Conservation (phyloP, 2,329 filamentous ascomycete genomes). For the Epichloe coenophiala region DNA sequence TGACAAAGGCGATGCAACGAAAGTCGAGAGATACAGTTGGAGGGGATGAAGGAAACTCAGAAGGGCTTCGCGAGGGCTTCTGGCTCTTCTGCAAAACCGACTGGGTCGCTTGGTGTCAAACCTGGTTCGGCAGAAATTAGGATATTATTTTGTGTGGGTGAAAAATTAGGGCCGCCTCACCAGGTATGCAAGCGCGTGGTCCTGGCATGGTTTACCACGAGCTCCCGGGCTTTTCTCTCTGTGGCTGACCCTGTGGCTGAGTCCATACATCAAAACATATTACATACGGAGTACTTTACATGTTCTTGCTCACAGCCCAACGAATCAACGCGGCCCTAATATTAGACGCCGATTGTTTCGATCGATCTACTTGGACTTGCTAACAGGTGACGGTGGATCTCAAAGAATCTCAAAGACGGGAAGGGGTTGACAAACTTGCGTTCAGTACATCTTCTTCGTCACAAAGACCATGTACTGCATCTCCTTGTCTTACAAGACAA, state of each 20-base stretch:
- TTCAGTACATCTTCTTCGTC: too few relatives aligned
- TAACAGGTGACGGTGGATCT: too few relatives aligned
- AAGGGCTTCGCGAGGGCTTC: constrained; percentile 13
- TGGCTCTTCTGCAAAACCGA: constrained; percentile 15
- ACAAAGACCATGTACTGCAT: too few relatives aligned
- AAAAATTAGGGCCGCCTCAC: constrained; percentile 32
- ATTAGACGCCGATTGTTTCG: too few relatives aligned
- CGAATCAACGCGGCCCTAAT: too few relatives aligned
- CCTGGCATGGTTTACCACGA: constrained; percentile 2
- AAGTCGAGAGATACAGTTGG: constrained; percentile 14
- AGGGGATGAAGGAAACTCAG: constrained; percentile 21
- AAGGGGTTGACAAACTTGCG: too few relatives aligned
- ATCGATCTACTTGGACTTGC: too few relatives aligned
- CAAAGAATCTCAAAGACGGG: too few relatives aligned
- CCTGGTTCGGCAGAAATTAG: constrained; percentile 21
- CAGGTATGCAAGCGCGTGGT: neutral
- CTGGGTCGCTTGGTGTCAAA: constrained; percentile 8
- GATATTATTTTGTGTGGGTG: constrained; percentile 37
- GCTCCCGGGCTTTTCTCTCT: neutral
- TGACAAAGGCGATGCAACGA: constrained; percentile 28
- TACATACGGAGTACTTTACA: too few relatives aligned
- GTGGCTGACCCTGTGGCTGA: constrained; percentile 1
- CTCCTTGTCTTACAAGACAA: too few relatives aligned
- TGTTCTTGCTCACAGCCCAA: too few relatives aligned
- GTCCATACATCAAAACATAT: neutral